Base-by-base conservation (phyloP, 1,284 basidiomycete genomes). In the Cutaneotrichosporon sp. region DNA sequence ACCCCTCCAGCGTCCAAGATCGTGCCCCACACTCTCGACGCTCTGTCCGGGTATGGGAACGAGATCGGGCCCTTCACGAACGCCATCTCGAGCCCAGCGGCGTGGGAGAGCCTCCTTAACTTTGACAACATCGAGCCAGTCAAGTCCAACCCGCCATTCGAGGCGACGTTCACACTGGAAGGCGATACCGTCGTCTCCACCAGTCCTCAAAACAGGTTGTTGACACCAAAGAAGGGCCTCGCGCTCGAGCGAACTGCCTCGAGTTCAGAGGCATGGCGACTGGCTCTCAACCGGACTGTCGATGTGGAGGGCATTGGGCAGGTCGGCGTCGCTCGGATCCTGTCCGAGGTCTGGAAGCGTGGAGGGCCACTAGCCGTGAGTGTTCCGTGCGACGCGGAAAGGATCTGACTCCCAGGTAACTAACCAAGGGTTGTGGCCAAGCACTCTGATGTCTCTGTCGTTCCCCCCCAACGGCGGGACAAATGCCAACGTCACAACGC, bases 251-350 rank as follows among this genome's bases (percentile, higher is more conserved):
- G 59, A n/a, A 55, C 59, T 10, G 54, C 22, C 2, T 60, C 59
- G 10, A 52, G 55, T 4, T 49, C 54, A 3, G 62, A 52, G 18
- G 54, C 34, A 1, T 76, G 73, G 74, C 65, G 68, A 47, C 67
- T 72, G 1, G 67, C 72, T 13, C 56, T 78, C 36, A 67, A 65
- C 4, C 74, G 72, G 51, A 65, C 69, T 8, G 66, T 78, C 4
- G 72, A 76, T 14, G 69, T 78, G 5, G 74, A 78, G n/a, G 73
- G 70, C 6, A 71, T 76, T 1, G 76, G 76, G n/a, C 58, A 63
- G 31, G 64, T 78, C 3, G 63, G 66, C 1, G 69, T 75, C 0
- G 67, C 70, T 3, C 62, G 69, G 25, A 58, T 78, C 2, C 54
- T 78, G 51, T 68, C 71, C 16, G 76, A 78, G 53, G 69, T 78